Evolutionary conservation across 2,329 filamentous ascomycete species (phyloP).

Genomic region (Penicillium sp.): DNA sequence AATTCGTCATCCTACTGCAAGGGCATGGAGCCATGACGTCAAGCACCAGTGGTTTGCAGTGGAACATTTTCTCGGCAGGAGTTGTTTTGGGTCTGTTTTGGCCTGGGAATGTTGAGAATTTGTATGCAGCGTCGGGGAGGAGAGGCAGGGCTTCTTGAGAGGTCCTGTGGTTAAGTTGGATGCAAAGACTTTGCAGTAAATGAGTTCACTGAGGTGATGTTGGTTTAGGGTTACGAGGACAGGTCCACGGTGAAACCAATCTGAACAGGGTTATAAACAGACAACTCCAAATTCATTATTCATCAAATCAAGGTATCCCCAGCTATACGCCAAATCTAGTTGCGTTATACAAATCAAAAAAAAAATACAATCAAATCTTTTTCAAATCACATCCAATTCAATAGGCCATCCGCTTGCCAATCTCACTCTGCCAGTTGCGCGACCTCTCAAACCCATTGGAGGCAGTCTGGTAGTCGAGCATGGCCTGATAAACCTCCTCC

Average conservation of each 20-base stretch:
- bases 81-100: not conserved
- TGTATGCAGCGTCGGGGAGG: not conserved
- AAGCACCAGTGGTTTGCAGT: not conserved
- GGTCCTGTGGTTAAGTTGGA: not conserved
- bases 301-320: not conserved
- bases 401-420: conserved; percentile 71
- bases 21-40: not conserved
- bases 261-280: not conserved
- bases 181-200: not conserved
- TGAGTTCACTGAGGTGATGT: not conserved
- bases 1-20: too few species aligned
- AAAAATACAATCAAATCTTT: conserved; percentile 1
- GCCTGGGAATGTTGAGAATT: not conserved
- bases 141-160: not conserved
- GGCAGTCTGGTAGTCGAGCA: conserved; percentile 72
- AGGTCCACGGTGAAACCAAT: not conserved
- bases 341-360: conserved; percentile 8
- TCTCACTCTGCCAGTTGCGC: conserved; percentile 78
- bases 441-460: conserved; percentile 80
- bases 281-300: not conserved
- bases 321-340: conserved; percentile 5
- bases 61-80: not conserved
- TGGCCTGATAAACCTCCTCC: conserved; percentile 73
- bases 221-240: not conserved
- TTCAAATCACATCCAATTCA: conserved; percentile 11